Percentiles rank a stretch among this genome's conserved stretches.
phyloP scores from a whole-genome alignment of 2,329 filamentous ascomycete species.

The Phaeosphaeriaceae sp. region DNA sequence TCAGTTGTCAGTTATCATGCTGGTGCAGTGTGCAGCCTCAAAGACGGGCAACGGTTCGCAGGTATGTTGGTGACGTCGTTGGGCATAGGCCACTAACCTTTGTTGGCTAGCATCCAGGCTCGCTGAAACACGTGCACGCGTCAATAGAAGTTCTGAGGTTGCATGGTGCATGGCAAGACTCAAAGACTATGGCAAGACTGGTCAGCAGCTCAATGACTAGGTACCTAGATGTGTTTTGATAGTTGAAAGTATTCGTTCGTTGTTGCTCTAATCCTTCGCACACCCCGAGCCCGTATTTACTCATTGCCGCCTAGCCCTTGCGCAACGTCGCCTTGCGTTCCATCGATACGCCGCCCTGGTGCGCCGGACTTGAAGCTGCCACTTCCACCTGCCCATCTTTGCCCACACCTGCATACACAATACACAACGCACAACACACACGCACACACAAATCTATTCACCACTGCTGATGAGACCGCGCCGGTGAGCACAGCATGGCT shows the following conservation, averaged over 20 bases:
- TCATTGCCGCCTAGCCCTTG: slow-evolving; percentile 11
- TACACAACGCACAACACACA: slow-evolving; percentile 6
- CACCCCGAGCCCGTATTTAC: neutral
- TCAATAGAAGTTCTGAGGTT: neutral
- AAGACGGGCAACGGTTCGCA: neutral
- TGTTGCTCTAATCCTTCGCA: no score
- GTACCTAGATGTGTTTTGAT: no score
- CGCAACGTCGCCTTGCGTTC: slow-evolving; percentile 29
- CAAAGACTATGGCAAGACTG: no score
- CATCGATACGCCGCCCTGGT: slow-evolving; percentile 12
- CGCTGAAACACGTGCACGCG: slow-evolving; percentile 7
- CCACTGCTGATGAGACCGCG: slow-evolving; percentile 34
- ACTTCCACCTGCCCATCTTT: slow-evolving; percentile 19
- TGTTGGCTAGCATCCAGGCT: no score
- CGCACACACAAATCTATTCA: no score
- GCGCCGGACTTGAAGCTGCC: slow-evolving; percentile 23
- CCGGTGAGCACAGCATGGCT: slow-evolving; percentile 46
- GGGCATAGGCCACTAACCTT: no score
- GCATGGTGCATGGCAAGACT: no score
- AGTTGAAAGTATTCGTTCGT: no score
- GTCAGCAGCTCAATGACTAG: no score
- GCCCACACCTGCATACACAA: neutral
- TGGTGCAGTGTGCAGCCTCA: slow-evolving; percentile 9
- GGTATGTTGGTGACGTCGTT: slow-evolving; percentile 19
- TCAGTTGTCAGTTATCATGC: no score